Conservation (phyloP, 2,329 filamentous ascomycete species). For the Niveomyces coronatus region DNA sequence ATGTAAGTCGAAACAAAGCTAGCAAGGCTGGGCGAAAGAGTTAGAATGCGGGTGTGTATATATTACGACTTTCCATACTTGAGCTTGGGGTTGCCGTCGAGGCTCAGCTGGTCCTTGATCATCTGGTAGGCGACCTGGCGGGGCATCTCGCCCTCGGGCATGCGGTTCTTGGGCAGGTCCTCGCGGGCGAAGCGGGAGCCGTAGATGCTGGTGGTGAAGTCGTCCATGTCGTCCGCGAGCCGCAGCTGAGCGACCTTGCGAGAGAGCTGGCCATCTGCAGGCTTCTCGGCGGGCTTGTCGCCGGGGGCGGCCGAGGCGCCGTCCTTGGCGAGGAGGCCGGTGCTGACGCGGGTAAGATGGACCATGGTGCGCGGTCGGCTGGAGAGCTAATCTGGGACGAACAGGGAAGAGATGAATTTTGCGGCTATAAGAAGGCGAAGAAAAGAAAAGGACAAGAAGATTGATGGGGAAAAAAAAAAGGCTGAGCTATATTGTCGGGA, state of each 20-base stretch:
- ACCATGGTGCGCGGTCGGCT: constrained; percentile 4
- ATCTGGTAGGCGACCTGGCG: constrained; percentile 87
- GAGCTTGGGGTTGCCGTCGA: constrained; percentile 85
- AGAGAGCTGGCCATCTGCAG: too few species aligned
- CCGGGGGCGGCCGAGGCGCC: constrained; percentile 4
- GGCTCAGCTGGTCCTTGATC: constrained; percentile 89
- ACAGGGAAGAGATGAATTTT: not conserved
- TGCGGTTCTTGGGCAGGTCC: constrained; percentile 73
- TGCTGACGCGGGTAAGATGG: constrained; percentile 8
- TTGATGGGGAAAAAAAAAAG: too few species aligned
- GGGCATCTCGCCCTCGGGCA: constrained; percentile 87
- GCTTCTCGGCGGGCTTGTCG: too few species aligned
- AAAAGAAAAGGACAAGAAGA: not conserved
- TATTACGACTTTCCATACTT: constrained; percentile 42
- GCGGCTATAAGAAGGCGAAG: not conserved
- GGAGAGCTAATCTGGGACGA: not conserved
- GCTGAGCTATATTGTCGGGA: too few species aligned
- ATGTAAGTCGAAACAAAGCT: constrained; percentile 96
- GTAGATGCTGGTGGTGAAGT: constrained; percentile 73
- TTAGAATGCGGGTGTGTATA: not conserved
- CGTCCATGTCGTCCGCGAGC: constrained; percentile 41
- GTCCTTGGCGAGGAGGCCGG: constrained; percentile 1
- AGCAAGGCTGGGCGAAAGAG: constrained; percentile 51
- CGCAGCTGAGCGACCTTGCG: constrained; percentile 34
- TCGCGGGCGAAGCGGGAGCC: constrained; percentile 73